A percentile compares a stretch with the other conserved stretches of the same genome.
Evolutionary conservation across 2,329 filamentous ascomycete species (phyloP).

Genomic region (Colletotrichum musae): DNA sequence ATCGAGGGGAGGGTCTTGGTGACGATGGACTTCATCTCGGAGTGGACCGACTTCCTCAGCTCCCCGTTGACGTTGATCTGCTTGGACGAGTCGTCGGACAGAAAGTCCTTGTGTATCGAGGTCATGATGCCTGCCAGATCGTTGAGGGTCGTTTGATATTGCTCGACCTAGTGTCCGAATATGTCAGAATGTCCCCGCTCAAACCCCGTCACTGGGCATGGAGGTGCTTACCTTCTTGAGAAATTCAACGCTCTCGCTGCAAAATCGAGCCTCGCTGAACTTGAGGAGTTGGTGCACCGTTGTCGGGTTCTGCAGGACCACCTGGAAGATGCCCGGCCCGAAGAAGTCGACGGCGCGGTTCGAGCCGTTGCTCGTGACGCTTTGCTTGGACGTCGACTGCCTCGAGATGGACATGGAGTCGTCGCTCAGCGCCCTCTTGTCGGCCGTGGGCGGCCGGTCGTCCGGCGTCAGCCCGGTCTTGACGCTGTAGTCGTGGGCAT

Average conservation of each 20-base stretch:
- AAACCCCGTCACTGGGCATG: constrained; percentile 49
- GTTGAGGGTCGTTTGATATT: constrained; percentile 59
- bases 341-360: constrained; percentile 61
- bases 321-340: constrained; percentile 63
- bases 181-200: neutral
- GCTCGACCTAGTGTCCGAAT: constrained; percentile 51
- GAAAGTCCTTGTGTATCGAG: constrained; percentile 49
- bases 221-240: constrained; percentile 62
- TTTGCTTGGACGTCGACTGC: constrained; percentile 35
- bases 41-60: constrained; percentile 57
- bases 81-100: constrained; percentile 49
- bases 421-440: constrained; percentile 11
- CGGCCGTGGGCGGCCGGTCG: neutral
- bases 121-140: constrained; percentile 55
- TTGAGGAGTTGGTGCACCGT: constrained; percentile 62
- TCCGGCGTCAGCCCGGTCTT: constrained; percentile 25
- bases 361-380: constrained; percentile 26
- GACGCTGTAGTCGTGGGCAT: constrained; percentile 1
- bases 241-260: constrained; percentile 67
- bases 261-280: constrained; percentile 61
- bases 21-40: constrained; percentile 63
- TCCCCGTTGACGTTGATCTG: constrained; percentile 59
- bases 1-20: constrained; percentile 61
- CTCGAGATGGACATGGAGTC: constrained; percentile 33
- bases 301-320: constrained; percentile 64